A percentile compares a stretch with the other conserved stretches of the same genome.
Evolutionary conservation across 257 asterid species (phyloP).

Genomic region (Solanum microdontum): DNA sequence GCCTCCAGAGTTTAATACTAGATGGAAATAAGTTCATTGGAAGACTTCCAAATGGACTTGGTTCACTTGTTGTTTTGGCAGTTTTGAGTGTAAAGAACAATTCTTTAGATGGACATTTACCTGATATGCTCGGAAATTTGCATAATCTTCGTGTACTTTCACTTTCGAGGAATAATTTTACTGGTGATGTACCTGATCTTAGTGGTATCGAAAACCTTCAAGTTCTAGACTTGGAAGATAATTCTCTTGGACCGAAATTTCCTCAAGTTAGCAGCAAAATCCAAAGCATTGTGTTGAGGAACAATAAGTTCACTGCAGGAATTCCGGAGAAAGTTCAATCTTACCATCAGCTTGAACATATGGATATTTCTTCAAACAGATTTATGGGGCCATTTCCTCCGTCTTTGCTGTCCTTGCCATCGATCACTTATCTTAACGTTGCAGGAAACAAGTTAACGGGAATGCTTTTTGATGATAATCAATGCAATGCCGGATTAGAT

Average conservation of each 20-base stretch:
- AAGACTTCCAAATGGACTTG: slow-evolving; percentile 34
- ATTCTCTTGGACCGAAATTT: slow-evolving; percentile 63
- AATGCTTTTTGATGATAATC: slow-evolving; percentile 40
- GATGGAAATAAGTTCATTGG: slow-evolving; percentile 63
- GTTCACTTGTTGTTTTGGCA: slow-evolving; percentile 44
- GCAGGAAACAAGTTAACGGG: slow-evolving; percentile 66
- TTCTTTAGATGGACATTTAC: slow-evolving; percentile 44
- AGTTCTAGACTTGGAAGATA: slow-evolving; percentile 52
- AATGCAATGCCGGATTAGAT: slow-evolving; percentile 39
- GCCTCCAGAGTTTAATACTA: slow-evolving; percentile 62
- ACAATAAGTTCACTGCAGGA: slow-evolving; percentile 52
- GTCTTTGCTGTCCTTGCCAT: slow-evolving; percentile 57
- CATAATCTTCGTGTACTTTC: slow-evolving; percentile 49
- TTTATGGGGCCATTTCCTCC: slow-evolving; percentile 75
- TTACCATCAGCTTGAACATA: slow-evolving; percentile 37
- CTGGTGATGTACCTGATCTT: slow-evolving; percentile 72
- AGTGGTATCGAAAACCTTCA: slow-evolving; percentile 53
- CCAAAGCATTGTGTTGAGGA: slow-evolving; percentile 36
- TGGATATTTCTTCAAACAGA: slow-evolving; percentile 63
- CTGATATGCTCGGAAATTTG: slow-evolving; percentile 37
- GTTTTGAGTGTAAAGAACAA: slow-evolving; percentile 62
- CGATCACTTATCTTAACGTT: slow-evolving; percentile 40
- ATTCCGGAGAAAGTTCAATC: slow-evolving; percentile 51
- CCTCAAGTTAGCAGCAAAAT: slow-evolving; percentile 44
- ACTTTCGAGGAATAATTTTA: slow-evolving; percentile 55